Percentiles rank a stretch among this genome's conserved stretches.
phyloP scores from a whole-genome alignment of 306 rosid species.

The Argentina anserina region DNA sequence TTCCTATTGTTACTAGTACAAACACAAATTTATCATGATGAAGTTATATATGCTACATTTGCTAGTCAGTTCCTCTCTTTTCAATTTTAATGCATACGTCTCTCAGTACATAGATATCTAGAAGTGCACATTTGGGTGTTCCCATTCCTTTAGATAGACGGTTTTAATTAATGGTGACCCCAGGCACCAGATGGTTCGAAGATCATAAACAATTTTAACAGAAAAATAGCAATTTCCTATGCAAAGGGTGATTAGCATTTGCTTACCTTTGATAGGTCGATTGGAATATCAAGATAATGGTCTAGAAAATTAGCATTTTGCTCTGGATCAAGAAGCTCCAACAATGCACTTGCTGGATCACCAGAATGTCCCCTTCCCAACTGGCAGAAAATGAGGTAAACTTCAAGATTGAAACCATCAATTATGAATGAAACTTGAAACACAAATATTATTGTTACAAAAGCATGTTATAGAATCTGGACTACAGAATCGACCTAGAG shows the following conservation, averaged over 20 bases:
- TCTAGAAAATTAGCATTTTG: constrained; percentile 98
- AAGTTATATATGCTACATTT: not conserved
- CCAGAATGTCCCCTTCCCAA: constrained; percentile 96
- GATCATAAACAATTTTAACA: not conserved
- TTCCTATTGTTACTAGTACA: not conserved
- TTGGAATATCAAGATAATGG: constrained; percentile 96
- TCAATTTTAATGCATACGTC: not conserved
- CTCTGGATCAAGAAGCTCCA: constrained; percentile 99
- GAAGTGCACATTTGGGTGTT: not conserved
- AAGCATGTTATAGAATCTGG: not conserved
- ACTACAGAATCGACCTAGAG: not conserved
- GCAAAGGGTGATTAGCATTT: not conserved
- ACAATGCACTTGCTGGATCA: constrained; percentile 98
- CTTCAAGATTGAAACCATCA: not conserved
- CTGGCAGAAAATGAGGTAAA: constrained; percentile 39
- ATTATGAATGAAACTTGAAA: not conserved
- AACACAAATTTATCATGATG: not conserved
- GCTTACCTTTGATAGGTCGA: constrained; percentile 87
- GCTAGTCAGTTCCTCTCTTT: not conserved
- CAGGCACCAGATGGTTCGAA: not conserved
- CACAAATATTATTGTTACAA: not conserved
- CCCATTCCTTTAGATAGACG: not conserved
- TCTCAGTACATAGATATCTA: not conserved
- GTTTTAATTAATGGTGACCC: not conserved
- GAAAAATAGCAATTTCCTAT: not conserved